Percentiles rank a stretch among this genome's conserved stretches.
Evolutionary conservation across 2,329 filamentous ascomycete species (phyloP).

Genomic region (Monilinia vaccinii-corymbosi): DNA sequence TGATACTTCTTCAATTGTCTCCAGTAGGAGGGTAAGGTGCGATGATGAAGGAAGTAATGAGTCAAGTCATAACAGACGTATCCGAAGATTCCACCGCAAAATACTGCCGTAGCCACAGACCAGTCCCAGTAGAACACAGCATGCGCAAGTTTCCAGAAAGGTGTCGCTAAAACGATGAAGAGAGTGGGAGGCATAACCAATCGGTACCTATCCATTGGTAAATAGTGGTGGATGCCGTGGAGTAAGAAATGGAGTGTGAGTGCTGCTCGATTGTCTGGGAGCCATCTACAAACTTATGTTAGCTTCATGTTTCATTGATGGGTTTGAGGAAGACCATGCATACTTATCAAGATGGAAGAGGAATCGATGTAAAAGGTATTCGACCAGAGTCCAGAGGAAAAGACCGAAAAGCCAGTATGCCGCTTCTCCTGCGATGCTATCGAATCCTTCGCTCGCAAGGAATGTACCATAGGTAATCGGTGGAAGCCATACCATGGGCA

Average conservation of each 20-base stretch:
- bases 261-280: constrained; percentile 84
- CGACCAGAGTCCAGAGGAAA: constrained; percentile 77
- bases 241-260: constrained; percentile 87
- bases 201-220: constrained; percentile 97
- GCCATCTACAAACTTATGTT: constrained; percentile 46
- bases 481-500: constrained; percentile 82
- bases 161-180: constrained; percentile 72
- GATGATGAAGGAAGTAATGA: constrained; percentile 97
- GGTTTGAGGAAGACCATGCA: constrained; percentile 29
- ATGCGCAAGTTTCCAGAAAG: constrained; percentile 91
- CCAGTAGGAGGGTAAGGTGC: constrained; percentile 84
- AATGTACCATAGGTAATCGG: constrained; percentile 63
- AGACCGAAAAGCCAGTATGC: constrained; percentile 64
- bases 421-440: constrained; percentile 37
- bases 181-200: constrained; percentile 94
- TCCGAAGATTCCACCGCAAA: constrained; percentile 85
- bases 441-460: constrained; percentile 53
- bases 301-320: constrained; percentile 16
- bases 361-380: constrained; percentile 82
- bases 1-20: constrained; percentile 95
- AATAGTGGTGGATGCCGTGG: constrained; percentile 94
- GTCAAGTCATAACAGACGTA: constrained; percentile 96
- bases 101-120: constrained; percentile 70
- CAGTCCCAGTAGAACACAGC: constrained; percentile 74
- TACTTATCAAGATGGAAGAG: constrained; percentile 92